Conservation (phyloP, 2,329 filamentous ascomycete species). For the Gremmenia infestans region DNA sequence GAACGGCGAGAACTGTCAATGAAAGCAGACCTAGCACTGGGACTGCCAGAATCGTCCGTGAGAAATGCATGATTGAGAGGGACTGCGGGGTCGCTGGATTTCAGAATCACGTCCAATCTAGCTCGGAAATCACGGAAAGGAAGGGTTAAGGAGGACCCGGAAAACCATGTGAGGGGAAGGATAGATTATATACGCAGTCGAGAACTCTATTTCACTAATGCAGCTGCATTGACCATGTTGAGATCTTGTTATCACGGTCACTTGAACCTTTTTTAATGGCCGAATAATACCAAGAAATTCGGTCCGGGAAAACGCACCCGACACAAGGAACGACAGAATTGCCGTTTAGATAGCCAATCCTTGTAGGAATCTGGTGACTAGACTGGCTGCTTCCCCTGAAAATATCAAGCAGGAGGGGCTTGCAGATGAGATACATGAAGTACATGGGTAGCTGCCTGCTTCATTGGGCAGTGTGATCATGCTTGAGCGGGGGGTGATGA, state of each 20-base stretch:
- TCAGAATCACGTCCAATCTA: not conserved
- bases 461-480: slow-evolving; percentile 5
- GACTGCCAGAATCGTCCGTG: slow-evolving; percentile 7
- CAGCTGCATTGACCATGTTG: slow-evolving; percentile 3
- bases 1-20: slow-evolving; percentile 14
- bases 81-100: not conserved
- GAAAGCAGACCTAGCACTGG: slow-evolving; percentile 16
- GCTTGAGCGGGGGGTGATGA: slow-evolving; percentile 4
- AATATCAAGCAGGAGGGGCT: not conserved
- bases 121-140: not conserved
- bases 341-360: not conserved
- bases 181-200: slow-evolving; percentile 4
- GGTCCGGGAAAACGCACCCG: not conserved
- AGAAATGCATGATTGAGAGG: slow-evolving; percentile 19
- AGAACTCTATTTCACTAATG: slow-evolving; percentile 1
- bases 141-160: not conserved
- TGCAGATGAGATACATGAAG: not conserved
- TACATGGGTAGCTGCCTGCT: not conserved
- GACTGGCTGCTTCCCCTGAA: slow-evolving; percentile 19
- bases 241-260: slow-evolving; percentile 4
- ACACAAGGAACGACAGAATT: not conserved
- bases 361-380: slow-evolving; percentile 1
- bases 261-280: slow-evolving; percentile 1
- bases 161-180: not conserved
- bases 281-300: not conserved